Percentiles rank a stretch among this genome's conserved stretches.
phyloP scores from a whole-genome alignment of 306 rosid genomes.

The Sechiopsis laciniata region DNA sequence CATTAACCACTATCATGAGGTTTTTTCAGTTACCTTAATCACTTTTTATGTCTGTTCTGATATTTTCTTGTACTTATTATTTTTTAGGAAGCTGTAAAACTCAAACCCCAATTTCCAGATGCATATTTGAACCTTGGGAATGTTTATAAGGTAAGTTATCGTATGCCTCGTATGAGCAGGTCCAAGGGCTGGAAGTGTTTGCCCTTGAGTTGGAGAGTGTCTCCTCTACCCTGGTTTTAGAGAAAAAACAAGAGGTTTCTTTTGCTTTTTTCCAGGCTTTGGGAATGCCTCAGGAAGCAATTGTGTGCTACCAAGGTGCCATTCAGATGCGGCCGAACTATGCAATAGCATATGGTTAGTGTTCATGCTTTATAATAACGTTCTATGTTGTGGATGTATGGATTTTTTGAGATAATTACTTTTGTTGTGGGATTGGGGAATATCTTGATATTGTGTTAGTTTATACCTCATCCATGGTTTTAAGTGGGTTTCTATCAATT shows the following conservation, averaged over 20 bases:
- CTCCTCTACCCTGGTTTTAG: conserved; percentile 29
- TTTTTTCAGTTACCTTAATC: background rate
- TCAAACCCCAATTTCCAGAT: conserved; percentile 94
- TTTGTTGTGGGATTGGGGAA: background rate
- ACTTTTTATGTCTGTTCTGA: conserved; percentile 7
- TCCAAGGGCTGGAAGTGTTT: conserved; percentile 43
- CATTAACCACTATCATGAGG: background rate
- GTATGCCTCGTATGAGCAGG: conserved; percentile 35
- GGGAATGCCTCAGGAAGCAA: conserved; percentile 94
- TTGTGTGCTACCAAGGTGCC: conserved; percentile 85
- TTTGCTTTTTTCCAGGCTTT: conserved; percentile 73
- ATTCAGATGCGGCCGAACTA: conserved; percentile 82
- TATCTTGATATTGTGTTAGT: background rate
- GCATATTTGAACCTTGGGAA: conserved; percentile 97
- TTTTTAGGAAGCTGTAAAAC: conserved; percentile 85
- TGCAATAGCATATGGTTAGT: conserved; percentile 88
- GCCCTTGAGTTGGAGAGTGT: conserved; percentile 33
- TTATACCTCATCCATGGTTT: background rate
- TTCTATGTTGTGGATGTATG: background rate
- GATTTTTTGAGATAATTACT: background rate
- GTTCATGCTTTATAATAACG: background rate
- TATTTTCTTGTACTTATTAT: conserved; percentile 10
- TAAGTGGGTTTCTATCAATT: no score
- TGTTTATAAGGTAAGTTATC: conserved; percentile 85
- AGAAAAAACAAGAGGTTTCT: conserved; percentile 41